phyloP scores from a whole-genome alignment of 23 red algal species.

The Cyanidiococcus yangmingshanensis region DNA sequence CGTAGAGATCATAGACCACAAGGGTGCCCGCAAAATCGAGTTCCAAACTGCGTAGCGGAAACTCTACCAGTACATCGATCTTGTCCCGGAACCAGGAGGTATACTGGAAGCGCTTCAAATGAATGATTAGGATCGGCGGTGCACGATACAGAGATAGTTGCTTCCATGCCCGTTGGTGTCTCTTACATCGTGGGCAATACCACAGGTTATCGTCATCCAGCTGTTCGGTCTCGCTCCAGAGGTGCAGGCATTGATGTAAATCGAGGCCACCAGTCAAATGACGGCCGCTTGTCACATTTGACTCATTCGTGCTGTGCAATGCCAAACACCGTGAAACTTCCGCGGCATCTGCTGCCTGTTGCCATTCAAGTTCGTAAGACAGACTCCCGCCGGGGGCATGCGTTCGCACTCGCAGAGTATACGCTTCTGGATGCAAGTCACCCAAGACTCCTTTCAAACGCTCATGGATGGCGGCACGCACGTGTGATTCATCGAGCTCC shows the following conservation, averaged over 20 bases:
- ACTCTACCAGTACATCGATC: slow-evolving; percentile 34
- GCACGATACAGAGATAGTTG: slow-evolving; percentile 22
- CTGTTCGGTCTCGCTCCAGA: slow-evolving; percentile 34
- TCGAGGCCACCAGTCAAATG: background rate
- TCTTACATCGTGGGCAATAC: slow-evolving; percentile 40
- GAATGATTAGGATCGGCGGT: slow-evolving; percentile 31
- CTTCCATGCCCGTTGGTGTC: slow-evolving; percentile 38
- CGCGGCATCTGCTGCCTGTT: background rate
- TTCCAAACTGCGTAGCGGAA: slow-evolving; percentile 24
- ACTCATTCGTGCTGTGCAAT: background rate
- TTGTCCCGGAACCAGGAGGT: slow-evolving; percentile 33
- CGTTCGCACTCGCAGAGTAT: background rate
- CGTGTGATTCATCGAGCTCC: background rate
- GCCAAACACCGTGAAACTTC: background rate
- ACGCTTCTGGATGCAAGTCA: background rate
- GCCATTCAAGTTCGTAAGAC: background rate
- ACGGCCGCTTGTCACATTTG: background rate
- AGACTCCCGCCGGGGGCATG: background rate
- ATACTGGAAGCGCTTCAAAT: slow-evolving; percentile 41
- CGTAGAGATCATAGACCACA: slow-evolving; percentile 33
- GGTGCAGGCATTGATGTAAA: slow-evolving; percentile 20
- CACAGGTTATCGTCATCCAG: slow-evolving; percentile 34
- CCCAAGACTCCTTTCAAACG: background rate
- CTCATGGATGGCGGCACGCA: background rate
- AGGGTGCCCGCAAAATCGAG: slow-evolving; percentile 12